phyloP scores from a whole-genome alignment of 1,284 basidiomycete genomes.

The Dichomitus squalens region DNA sequence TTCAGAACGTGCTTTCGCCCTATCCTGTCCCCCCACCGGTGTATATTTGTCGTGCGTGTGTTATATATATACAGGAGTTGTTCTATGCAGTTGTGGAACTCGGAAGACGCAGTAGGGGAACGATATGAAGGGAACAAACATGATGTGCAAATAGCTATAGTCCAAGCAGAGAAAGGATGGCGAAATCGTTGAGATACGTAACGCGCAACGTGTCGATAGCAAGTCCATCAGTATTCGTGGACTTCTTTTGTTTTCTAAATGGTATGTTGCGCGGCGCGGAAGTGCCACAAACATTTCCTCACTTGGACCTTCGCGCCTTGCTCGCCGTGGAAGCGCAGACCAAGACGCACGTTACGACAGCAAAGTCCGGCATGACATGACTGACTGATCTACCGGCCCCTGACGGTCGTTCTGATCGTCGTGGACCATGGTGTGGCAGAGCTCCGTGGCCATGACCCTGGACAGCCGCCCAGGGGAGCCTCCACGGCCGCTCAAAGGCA shows the following conservation, averaged over 20 bases:
- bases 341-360: neutral
- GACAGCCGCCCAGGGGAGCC: neutral
- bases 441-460: conserved; percentile 1
- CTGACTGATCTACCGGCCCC: neutral
- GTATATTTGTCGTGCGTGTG: neutral
- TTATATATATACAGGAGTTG: neutral
- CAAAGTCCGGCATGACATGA: neutral
- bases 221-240: no score
- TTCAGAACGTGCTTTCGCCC: neutral
- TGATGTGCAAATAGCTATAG: no score
- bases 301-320: no score
- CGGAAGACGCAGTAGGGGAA: neutral
- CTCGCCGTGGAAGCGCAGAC: no score
- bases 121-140: no score
- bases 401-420: neutral
- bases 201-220: no score
- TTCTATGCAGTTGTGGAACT: neutral
- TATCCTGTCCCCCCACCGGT: neutral
- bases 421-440: conserved; percentile 5
- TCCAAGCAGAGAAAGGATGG: no score
- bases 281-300: no score
- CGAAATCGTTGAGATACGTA: no score
- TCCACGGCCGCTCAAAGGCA: neutral
- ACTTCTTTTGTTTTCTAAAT: no score
- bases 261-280: no score